Evolutionary conservation across 306 rosid genomes (phyloP).

Genomic region (cucumber (Cucumis sativus)): Cucumber_9930_V3 NC_026656.2:3725001-3725500

Average conservation of each 20-base stretch:
- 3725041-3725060: conserved; percentile 35
- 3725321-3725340: not conserved
- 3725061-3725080: not conserved
- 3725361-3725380: not conserved
- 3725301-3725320: not conserved
- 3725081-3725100: not conserved
- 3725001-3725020: conserved; percentile 24
- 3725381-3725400: not conserved
- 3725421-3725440: not conserved
- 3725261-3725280: not conserved
- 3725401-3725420: not conserved
- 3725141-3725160: conserved; percentile 42
- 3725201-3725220: conserved; percentile 22
- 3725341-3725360: not conserved
- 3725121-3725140: conserved; percentile 19
- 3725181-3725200: conserved; percentile 25
- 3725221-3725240: not conserved
- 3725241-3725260: not conserved
- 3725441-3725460: not conserved
- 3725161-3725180: conserved; percentile 21
- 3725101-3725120: conserved; percentile 15
- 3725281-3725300: not conserved
- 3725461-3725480: not conserved
- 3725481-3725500: not conserved
- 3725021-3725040: conserved; percentile 35